Evolutionary conservation across 2,329 filamentous ascomycete genomes (phyloP).

Genomic region (Alternaria consortialis): DNA sequence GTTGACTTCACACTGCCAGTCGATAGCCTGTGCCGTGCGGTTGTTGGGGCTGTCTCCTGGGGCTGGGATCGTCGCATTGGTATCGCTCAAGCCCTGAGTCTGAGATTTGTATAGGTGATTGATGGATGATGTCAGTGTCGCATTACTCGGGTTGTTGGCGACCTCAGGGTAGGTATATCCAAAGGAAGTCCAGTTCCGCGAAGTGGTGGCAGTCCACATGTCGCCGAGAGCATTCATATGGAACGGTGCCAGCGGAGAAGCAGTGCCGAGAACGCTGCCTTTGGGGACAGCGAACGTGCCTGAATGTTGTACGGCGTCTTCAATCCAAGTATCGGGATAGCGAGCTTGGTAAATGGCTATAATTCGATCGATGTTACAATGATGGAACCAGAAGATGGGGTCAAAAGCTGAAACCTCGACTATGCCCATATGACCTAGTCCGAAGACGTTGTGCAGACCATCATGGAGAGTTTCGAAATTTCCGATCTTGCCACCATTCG

Average conservation of each 20-base stretch:
- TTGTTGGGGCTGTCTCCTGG: constrained; percentile 14
- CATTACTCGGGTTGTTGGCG: constrained; percentile 34
- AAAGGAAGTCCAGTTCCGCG: constrained; percentile 42
- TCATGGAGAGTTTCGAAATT: constrained; percentile 46
- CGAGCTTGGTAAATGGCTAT: constrained; percentile 40
- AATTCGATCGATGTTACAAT: constrained; percentile 40
- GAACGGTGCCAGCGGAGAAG: constrained; percentile 39
- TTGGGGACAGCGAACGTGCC: constrained; percentile 34
- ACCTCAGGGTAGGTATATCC: constrained; percentile 49
- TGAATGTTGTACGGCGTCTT: constrained; percentile 31
- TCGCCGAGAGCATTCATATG: constrained; percentile 45
- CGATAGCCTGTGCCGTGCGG: constrained; percentile 30
- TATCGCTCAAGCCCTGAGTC: constrained; percentile 36
- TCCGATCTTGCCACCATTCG: constrained; percentile 42
- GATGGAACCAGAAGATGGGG: constrained; percentile 47
- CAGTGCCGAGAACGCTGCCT: constrained; percentile 30
- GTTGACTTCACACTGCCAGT: constrained; percentile 44
- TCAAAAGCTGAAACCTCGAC: constrained; percentile 44
- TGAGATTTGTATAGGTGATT: constrained; percentile 41
- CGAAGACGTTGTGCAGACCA: constrained; percentile 42
- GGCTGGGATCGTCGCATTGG: constrained; percentile 21
- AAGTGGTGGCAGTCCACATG: constrained; percentile 40
- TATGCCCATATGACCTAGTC: constrained; percentile 55
- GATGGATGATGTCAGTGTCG: constrained; percentile 37
- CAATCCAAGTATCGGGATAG: constrained; percentile 46